Evolutionary conservation across 768 basidiomycete genomes (phyloP), one percentile per base, ranked within the genome.

Genomic region (Amyloporia xantha): DNA sequence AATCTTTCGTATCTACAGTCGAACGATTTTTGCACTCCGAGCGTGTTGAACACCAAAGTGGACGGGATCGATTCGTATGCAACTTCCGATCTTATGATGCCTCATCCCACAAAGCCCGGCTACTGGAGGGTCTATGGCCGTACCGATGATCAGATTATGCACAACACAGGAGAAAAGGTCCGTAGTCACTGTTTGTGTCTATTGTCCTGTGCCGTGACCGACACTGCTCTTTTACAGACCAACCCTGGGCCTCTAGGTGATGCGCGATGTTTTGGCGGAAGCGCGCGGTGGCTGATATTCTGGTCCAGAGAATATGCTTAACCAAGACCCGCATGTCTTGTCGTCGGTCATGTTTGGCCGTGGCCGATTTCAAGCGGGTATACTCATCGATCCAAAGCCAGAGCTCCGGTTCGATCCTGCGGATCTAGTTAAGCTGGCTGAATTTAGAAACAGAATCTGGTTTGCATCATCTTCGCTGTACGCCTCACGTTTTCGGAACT

Each of bases 131-230:
- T 76, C 1, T 66, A 60, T 44, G 74, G 76, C 1, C 62, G 76
- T 13, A 59, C 54, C 9, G 75, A 75, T 48, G 75, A 76, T 47
- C 73, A 75, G 55, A 69, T 76, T 30, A 68, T 70, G 55, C 63
- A 70, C 38, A 63, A 58, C 24, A 72, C 68, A 11, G 72, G 72
- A 15, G 67, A 70, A 52, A 72, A 70, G 66, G 68, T 68, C 39
- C 11, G 44, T 38, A 23, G 15, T 10, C 15, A 6, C 12, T 17
- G 20, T n/a, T n/a, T n/a, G n/a, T n/a, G n/a, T n/a, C n/a, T n/a
- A n/a, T 7, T 7, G 7, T 7, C 15, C 15, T 33, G 30, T 33
- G 19, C 26, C 5, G 35, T 15, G 5, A 21, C 2, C 15, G 36
- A 5, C 27, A 11, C 24, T 21, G 5, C 10, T 11, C 27, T 5